These are phyloP conservation scores for Ganoderma sp. DNA, from an alignment of 1,284 basidiomycete species.

Conservation along the genomic window DNA sequence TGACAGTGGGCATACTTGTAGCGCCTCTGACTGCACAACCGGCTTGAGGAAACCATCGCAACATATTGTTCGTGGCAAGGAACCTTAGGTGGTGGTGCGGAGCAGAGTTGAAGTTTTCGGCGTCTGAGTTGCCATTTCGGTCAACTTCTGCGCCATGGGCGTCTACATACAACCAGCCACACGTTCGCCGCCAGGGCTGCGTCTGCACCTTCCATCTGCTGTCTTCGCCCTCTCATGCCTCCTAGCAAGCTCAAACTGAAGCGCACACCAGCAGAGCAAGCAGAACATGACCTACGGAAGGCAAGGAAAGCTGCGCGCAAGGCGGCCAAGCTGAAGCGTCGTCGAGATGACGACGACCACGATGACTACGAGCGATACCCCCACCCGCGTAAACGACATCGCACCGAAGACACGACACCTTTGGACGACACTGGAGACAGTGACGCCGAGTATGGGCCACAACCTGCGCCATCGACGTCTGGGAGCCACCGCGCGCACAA, in stretches of 20 bases:
- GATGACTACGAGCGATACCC: constrained; percentile 9
- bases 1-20: too few species aligned
- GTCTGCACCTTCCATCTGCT: background rate
- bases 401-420: constrained; percentile 12
- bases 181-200: background rate
- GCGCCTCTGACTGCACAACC: too few species aligned
- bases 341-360: constrained; percentile 16
- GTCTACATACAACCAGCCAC: background rate
- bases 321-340: constrained; percentile 42
- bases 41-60: too few species aligned
- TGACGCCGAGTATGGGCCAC: constrained; percentile 39
- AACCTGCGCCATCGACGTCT: constrained; percentile 33
- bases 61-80: too few species aligned
- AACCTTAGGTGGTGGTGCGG: background rate
- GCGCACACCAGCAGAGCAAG: constrained; percentile 70
- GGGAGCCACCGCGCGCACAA: constrained; percentile 39
- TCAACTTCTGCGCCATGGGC: background rate
- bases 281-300: constrained; percentile 57
- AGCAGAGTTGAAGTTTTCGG: background rate
- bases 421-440: constrained; percentile 26
- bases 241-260: constrained; percentile 65
- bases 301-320: constrained; percentile 51
- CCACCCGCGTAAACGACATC: constrained; percentile 25
- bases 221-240: background rate
- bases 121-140: background rate